Base-by-base conservation (phyloP, 257 asterid genomes). In the Przewalskia tangutica region DNA sequence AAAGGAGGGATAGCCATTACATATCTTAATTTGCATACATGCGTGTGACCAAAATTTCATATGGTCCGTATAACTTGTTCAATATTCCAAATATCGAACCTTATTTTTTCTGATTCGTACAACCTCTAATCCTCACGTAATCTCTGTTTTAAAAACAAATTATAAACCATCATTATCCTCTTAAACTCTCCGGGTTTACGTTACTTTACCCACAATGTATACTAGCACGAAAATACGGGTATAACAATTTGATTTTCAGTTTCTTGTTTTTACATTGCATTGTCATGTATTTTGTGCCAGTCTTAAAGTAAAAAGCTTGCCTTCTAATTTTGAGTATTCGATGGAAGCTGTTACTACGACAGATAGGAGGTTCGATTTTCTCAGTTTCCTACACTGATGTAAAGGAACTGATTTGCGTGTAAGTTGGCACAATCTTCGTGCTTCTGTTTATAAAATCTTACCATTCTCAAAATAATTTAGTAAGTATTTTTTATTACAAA, bases 311-410 rank as follows among this genome's bases (percentile, higher is more conserved):
- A 38, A 66, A 66, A 34, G 48, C 11, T 34, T 34, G 48, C 8
- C 7, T 40, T 65, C 34, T 16, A 65, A 65, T 34, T 34, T 65
- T 65, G 46, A 65, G 73, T 65, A 34, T 65, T 34, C 73, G 13
- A 34, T 65, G 48, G 73, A 65, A 65, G 73, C 73, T 34, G 73
- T 65, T 65, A 17, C 14, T 62, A 62, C 11, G n/a, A 48, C 48
- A 11, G 4, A 62, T 62, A 62, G 56, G 17, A 51, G 12, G 56
- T 51, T 51, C 12, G 40, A 62, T 62, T 62, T 62, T 62, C 68
- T 60, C 16, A 60, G 67, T 60, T 60, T 60, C 16, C 68, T 62
- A 65, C 89, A 82, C 82, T 90, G 70, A 63, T 27, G 10, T 63
- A 12, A 64, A 64, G 10, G 20, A 64, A 13, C 34, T 64, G 11